phyloP scores from a whole-genome alignment of 2,329 filamentous ascomycete species.

The Penicillium glabrum region DNA sequence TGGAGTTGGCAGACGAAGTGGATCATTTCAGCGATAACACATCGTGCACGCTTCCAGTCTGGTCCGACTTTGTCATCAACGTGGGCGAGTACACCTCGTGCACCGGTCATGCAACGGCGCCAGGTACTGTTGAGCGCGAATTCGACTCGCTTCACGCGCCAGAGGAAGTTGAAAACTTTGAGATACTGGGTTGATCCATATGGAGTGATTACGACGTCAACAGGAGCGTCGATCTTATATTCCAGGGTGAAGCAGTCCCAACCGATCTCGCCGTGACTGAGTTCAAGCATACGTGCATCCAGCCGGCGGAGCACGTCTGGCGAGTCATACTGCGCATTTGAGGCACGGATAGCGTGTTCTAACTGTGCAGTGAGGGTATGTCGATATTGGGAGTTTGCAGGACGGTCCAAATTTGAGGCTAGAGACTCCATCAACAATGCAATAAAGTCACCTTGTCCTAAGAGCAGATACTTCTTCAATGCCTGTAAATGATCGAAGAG shows the following conservation, averaged over 20 bases:
- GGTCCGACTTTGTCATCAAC: conserved; percentile 69
- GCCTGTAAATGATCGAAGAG: conserved; percentile 89
- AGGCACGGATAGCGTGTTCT: conserved; percentile 94
- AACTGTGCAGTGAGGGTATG: conserved; percentile 97
- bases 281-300: conserved; percentile 96
- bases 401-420: conserved; percentile 86
- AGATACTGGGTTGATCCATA: conserved; percentile 96
- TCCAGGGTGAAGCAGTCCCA: conserved; percentile 99
- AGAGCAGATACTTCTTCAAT: conserved; percentile 88
- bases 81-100: conserved; percentile 82
- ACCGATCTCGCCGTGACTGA: conserved; percentile 93
- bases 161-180: conserved; percentile 98
- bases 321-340: conserved; percentile 93
- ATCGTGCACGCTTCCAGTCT: conserved; percentile 88
- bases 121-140: conserved; percentile 89
- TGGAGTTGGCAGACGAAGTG: conserved; percentile 97
- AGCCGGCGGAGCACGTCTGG: conserved; percentile 86
- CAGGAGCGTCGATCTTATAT: conserved; percentile 95
- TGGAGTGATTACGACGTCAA: conserved; percentile 95
- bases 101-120: conserved; percentile 93
- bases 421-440: conserved; percentile 95
- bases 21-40: conserved; percentile 93
- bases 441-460: conserved; percentile 97
- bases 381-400: conserved; percentile 93
- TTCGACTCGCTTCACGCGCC: conserved; percentile 96